Conservation (phyloP, 257 asterid genomes). For the Scutellaria galericulata region DNA sequence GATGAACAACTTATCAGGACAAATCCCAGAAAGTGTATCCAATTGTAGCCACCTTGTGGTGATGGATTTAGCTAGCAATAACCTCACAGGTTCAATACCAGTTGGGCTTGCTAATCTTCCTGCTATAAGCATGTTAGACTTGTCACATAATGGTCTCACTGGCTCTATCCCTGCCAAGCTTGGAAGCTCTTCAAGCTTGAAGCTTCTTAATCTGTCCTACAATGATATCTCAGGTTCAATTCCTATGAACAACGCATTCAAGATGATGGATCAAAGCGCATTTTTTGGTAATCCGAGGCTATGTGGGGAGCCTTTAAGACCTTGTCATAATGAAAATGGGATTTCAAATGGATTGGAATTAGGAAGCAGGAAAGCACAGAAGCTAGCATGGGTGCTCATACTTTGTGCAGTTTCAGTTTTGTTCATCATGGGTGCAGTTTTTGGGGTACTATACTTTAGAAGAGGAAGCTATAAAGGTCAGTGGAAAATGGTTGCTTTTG, state of each 20-base stretch:
- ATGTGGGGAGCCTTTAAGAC: slow-evolving; percentile 73
- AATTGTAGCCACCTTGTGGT: slow-evolving; percentile 62
- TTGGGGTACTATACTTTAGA: slow-evolving; percentile 60
- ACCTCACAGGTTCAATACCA: slow-evolving; percentile 76
- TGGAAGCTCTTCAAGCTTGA: slow-evolving; percentile 58
- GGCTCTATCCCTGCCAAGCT: slow-evolving; percentile 66
- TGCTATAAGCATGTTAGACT: slow-evolving; percentile 52
- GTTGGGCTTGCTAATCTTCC: slow-evolving; percentile 63
- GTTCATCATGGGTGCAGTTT: slow-evolving; percentile 53
- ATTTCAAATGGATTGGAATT: slow-evolving; percentile 63
- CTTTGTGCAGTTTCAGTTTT: slow-evolving; percentile 64
- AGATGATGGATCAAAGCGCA: slow-evolving; percentile 64
- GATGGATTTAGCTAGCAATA: slow-evolving; percentile 69
- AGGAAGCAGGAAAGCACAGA: slow-evolving; percentile 78
- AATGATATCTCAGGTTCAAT: slow-evolving; percentile 84
- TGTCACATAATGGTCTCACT: slow-evolving; percentile 64
- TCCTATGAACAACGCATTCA: slow-evolving; percentile 58
- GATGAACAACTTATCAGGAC: slow-evolving; percentile 70
- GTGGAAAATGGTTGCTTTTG: slow-evolving; percentile 78
- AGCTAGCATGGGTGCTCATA: slow-evolving; percentile 84
- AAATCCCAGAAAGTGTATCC: slow-evolving; percentile 61
- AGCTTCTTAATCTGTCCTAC: slow-evolving; percentile 74
- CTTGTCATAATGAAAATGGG: slow-evolving; percentile 54
- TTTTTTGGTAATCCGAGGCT: slow-evolving; percentile 85
- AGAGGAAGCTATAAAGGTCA: slow-evolving; percentile 45